Evolutionary conservation across 352 stramenopile genomes (phyloP), one percentile per base, ranked within the genome.

Genomic region (Pythium sp.): DNA sequence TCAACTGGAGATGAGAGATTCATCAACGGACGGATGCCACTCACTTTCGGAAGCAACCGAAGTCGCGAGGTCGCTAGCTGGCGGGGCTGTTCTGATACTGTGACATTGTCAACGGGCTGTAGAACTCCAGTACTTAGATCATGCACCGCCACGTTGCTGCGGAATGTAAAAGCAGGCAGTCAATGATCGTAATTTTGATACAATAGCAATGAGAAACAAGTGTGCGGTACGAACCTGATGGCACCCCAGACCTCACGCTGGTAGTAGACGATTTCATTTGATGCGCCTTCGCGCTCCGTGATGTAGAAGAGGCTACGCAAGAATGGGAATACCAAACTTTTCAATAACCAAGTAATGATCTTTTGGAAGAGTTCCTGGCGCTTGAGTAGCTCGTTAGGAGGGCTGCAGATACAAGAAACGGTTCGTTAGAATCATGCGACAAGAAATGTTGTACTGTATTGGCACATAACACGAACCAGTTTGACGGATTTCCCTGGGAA

Each of bases 251-350:
- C 78, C 15, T 73, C 72, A 32, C 84, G 80, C 20, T 87, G 82
- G 61, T 88, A 94, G 65, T 78, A 94, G 6, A 75, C 67, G 9
- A 93, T 78, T 12, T 92, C 81, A 41, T 92, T 91, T 3, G 76
- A 82, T 59, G 75, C 77, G 15, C 85, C 87, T 71, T 94, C 87
- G 2, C 70, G 58, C 49, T 92, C 84, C 1, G 87, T 94, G 59
- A 92, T 82, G 70, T 91, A 94, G 71, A 92, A 93, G 55, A 86
- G 65, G 38, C 77, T 84, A 9, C 77, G 79, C 30, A 94, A 54
- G 3, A 92, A 41, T 7, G 87, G 83, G 26, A 88, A 91, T 0
- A 90, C 73, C 8, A 94, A 51, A 2, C 65, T 69, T 8, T 64
- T 75, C 14, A 80, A 64, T 1, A 84, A 24, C 81, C 78, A 92